Conservation (phyloP, 495 filamentous ascomycete species). For the Trichoderma asperelloides region DNA sequence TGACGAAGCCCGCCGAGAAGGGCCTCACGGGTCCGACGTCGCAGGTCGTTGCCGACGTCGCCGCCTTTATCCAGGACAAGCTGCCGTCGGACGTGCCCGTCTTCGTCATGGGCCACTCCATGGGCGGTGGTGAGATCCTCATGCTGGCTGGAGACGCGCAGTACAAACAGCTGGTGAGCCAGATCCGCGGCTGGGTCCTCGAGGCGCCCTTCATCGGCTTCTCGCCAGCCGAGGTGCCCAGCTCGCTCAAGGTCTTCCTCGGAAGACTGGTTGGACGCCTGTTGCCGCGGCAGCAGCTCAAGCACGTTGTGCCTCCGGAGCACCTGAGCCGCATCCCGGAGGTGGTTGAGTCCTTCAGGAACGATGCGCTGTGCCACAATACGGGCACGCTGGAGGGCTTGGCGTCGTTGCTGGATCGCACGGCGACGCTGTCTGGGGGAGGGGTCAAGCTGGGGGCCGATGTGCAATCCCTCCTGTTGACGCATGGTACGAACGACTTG, state of each 20-base stretch:
- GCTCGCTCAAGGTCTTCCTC: slow-evolving; percentile 41
- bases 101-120: slow-evolving; percentile 80
- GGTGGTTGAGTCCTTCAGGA: slow-evolving; percentile 44
- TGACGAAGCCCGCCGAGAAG: slow-evolving; percentile 36
- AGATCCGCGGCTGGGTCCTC: slow-evolving; percentile 56
- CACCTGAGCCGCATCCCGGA: slow-evolving; percentile 54
- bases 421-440: slow-evolving; percentile 39
- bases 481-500: slow-evolving; percentile 60
- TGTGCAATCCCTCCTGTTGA: slow-evolving; percentile 46
- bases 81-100: slow-evolving; percentile 42
- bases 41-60: slow-evolving; percentile 67
- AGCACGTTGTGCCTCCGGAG: slow-evolving; percentile 46
- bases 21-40: slow-evolving; percentile 65
- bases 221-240: slow-evolving; percentile 51
- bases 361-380: slow-evolving; percentile 63
- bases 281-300: slow-evolving; percentile 51
- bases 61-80: slow-evolving; percentile 49
- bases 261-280: slow-evolving; percentile 58
- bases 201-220: slow-evolving; percentile 66
- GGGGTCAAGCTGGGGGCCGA: slow-evolving; percentile 24
- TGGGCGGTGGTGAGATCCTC: slow-evolving; percentile 67
- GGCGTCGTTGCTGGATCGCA: slow-evolving; percentile 65
- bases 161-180: slow-evolving; percentile 34
- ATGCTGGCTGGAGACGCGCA: slow-evolving; percentile 32
- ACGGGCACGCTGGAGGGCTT: slow-evolving; percentile 72